phyloP scores from a whole-genome alignment of 73 alveolate genomes.

The Tetrahymena thermophila region DNA sequence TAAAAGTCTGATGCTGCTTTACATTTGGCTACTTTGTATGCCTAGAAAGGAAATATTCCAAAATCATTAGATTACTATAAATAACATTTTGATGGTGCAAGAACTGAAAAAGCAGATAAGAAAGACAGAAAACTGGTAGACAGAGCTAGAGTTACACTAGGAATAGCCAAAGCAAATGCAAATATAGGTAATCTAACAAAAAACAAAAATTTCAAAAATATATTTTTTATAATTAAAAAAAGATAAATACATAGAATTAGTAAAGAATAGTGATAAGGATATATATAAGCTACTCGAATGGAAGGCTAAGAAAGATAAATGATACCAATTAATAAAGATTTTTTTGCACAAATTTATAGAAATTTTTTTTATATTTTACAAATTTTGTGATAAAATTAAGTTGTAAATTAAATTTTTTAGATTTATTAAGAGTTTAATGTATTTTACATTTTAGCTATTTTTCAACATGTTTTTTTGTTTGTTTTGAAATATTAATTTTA shows the following conservation, averaged over 20 bases:
- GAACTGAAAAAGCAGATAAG: conserved; percentile 37
- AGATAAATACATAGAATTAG: conserved; percentile 33
- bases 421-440: no score
- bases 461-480: no score
- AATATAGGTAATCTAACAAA: conserved; percentile 10
- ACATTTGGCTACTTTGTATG: conserved; percentile 18
- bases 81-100: conserved; percentile 46
- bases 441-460: no score
- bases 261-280: conserved; percentile 32
- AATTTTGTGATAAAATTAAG: no score
- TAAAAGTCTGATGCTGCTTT: conserved; percentile 42
- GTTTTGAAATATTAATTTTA: no score
- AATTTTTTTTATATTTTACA: no score
- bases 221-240: background rate
- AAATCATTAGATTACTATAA: conserved; percentile 38
- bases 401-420: no score
- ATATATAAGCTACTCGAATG: conserved; percentile 32
- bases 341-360: no score
- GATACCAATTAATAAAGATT: background rate
- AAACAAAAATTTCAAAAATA: background rate
- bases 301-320: conserved; percentile 40
- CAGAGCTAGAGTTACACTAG: conserved; percentile 41
- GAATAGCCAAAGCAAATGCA: conserved; percentile 42
- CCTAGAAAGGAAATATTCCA: conserved; percentile 39
- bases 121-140: conserved; percentile 34